Conservation (phyloP, 768 basidiomycete species). For the Bullera alba region DNA sequence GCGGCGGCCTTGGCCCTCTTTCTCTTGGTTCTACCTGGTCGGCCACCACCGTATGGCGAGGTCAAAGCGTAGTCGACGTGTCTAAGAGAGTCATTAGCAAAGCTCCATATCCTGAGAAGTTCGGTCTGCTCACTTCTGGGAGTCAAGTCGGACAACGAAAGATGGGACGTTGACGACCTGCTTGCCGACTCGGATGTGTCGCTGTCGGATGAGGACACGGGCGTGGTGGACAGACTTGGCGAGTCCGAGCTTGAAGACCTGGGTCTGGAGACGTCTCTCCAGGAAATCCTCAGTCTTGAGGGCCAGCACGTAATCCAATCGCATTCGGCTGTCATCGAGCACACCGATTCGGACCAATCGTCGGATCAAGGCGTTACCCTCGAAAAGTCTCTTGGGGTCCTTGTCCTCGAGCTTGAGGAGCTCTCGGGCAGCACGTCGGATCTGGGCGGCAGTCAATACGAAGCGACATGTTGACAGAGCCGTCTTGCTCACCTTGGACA, state of each 20-base stretch:
- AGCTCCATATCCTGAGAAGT: background rate
- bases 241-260: conserved; percentile 97
- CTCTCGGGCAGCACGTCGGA: conserved; percentile 99
- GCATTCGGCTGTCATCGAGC: conserved; percentile 97
- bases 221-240: conserved; percentile 99
- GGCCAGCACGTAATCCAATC: conserved; percentile 99
- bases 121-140: conserved; percentile 64
- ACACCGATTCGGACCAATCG: conserved; percentile 98
- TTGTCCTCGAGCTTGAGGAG: conserved; percentile 99
- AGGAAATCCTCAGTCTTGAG: conserved; percentile 99
- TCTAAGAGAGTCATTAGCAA: conserved; percentile 14
- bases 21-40: conserved; percentile 86
- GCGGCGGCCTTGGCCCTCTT: conserved; percentile 92
- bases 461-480: background rate
- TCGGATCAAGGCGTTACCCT: conserved; percentile 55
- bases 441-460: conserved; percentile 46
- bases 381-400: conserved; percentile 99
- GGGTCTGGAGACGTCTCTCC: conserved; percentile 96
- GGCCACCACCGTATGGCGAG: conserved; percentile 90
- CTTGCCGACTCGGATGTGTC: conserved; percentile 99
- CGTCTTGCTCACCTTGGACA: conserved; percentile 61
- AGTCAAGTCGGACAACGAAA: conserved; percentile 97
- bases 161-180: conserved; percentile 99
- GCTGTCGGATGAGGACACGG: conserved; percentile 91
- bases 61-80: conserved; percentile 99